phyloP scores from a whole-genome alignment of 768 basidiomycete species.

The Russula vinacea region DNA sequence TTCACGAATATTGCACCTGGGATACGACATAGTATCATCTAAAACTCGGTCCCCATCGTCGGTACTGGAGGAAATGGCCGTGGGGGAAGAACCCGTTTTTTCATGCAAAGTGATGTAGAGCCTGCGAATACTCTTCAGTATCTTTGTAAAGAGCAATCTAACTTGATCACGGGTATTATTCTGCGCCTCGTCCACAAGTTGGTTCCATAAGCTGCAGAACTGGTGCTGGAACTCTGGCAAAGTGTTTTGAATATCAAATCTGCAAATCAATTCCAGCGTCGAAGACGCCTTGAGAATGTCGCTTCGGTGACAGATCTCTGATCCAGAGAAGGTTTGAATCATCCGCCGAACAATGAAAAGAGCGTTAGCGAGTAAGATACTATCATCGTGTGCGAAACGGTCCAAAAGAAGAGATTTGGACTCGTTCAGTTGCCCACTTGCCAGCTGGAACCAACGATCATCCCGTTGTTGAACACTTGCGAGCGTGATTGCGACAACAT shows the following conservation, averaged over 20 bases:
- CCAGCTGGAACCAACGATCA: slow-evolving; percentile 5
- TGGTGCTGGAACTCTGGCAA: background rate
- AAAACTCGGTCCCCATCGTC: too few species aligned
- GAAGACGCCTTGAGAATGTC: background rate
- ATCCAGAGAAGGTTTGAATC: background rate
- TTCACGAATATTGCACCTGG: too few species aligned
- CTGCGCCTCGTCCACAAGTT: background rate
- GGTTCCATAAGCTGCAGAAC: slow-evolving; percentile 12
- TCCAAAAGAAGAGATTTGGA: background rate
- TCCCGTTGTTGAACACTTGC: background rate
- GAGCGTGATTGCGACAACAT: background rate
- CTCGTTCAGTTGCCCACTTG: background rate
- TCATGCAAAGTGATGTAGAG: slow-evolving; percentile 5
- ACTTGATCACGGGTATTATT: too few species aligned
- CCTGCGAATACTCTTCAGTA: too few species aligned
- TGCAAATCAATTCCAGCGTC: slow-evolving; percentile 1
- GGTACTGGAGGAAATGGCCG: too few species aligned
- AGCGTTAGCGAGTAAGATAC: background rate
- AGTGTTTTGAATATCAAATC: background rate
- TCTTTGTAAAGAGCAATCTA: too few species aligned
- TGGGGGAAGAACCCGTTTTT: too few species aligned
- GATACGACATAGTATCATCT: too few species aligned
- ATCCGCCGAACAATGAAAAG: background rate
- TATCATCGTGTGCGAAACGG: background rate
- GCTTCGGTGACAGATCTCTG: background rate